A percentile compares a stretch with the other conserved stretches of the same genome.
Conservation (phyloP, 352 stramenopile genomes). For the Phytophthora kernoviae region DNA sequence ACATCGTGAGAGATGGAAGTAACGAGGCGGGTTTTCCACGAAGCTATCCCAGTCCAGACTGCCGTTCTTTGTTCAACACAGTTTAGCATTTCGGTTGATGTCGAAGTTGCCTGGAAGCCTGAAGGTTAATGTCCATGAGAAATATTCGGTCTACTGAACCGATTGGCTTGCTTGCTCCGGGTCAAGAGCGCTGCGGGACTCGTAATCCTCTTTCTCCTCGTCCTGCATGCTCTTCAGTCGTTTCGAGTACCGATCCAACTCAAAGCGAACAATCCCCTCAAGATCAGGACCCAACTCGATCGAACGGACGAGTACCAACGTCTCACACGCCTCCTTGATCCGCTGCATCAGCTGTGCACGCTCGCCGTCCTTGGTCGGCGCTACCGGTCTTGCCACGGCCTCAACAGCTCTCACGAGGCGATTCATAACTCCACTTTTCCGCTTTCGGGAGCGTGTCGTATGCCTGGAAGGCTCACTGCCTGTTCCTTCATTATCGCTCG, state of each 20-base stretch:
- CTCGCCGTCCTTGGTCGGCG: not conserved
- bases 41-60: too few species aligned
- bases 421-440: not conserved
- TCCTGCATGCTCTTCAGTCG: not conserved
- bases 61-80: too few species aligned
- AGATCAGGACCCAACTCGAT: not conserved
- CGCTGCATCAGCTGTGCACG: not conserved
- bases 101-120: too few species aligned
- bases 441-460: not conserved
- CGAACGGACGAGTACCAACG: not conserved
- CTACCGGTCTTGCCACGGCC: not conserved
- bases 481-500: not conserved
- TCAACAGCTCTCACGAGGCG: not conserved
- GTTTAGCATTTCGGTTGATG: too few species aligned
- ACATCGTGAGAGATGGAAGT: too few species aligned
- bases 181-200: not conserved
- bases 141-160: too few species aligned
- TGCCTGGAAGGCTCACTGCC: not conserved
- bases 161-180: not conserved
- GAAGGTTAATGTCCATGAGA: too few species aligned
- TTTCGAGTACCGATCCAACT: not conserved
- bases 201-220: not conserved
- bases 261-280: not conserved
- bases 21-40: too few species aligned
- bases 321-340: slow-evolving; percentile 3